Evolutionary conservation across 2,329 filamentous ascomycete species (phyloP).

Genomic region (Eutypella sp.): DNA sequence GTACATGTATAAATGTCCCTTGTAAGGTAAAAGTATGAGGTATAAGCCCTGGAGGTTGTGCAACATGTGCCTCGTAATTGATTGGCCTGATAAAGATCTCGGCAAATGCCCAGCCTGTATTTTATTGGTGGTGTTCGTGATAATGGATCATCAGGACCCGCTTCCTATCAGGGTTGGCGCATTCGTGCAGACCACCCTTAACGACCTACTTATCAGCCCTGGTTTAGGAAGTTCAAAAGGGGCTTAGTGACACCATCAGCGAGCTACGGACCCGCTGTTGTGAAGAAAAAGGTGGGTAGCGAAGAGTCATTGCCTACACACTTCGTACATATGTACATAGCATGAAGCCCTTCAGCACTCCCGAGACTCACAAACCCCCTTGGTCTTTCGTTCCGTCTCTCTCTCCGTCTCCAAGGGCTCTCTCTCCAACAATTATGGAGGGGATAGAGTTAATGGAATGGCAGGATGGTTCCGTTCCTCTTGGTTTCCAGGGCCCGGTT

Average conservation of each 20-base stretch:
- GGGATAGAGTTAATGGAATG: too few species aligned
- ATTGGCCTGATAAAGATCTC: neutral
- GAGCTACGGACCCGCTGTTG: neutral
- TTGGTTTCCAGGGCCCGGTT: too few species aligned
- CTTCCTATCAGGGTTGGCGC: neutral
- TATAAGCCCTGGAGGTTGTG: too few species aligned
- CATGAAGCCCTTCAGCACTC: too few species aligned
- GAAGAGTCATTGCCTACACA: neutral
- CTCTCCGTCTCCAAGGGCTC: neutral
- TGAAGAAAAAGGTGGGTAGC: neutral
- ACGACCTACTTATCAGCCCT: neutral
- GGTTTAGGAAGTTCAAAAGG: neutral
- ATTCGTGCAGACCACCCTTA: neutral
- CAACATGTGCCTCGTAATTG: neutral
- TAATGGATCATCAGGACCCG: too few species aligned
- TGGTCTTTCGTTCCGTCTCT: neutral
- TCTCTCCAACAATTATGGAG: too few species aligned
- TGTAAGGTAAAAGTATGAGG: too few species aligned
- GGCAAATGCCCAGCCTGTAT: neutral
- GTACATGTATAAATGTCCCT: too few species aligned
- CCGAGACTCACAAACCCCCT: neutral
- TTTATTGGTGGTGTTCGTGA: neutral
- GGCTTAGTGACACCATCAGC: constrained; percentile 1
- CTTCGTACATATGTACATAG: neutral
- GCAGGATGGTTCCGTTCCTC: too few species aligned